These are phyloP conservation scores for Rhizoctonia solani DNA, from an alignment of 1,284 basidiomycete species.

Conservation along the genomic window DNA sequence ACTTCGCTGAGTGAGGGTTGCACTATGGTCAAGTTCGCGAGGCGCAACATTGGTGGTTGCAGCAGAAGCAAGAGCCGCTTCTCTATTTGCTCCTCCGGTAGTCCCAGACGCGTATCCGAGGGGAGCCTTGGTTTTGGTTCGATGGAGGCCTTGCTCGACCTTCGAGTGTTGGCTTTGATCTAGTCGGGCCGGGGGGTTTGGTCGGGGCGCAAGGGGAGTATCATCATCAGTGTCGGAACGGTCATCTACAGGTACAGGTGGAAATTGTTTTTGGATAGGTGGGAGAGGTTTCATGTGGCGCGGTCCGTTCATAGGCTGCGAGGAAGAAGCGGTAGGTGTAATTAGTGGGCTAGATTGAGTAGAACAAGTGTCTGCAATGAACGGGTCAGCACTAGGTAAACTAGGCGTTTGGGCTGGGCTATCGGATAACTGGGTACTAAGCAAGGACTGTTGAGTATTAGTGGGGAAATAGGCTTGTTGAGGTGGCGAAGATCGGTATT, in stretches of 20 bases:
- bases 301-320: background rate
- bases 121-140: background rate
- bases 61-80: too few species aligned
- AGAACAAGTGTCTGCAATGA: too few species aligned
- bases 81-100: background rate
- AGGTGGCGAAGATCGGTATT: slow-evolving; percentile 20
- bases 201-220: slow-evolving; percentile 18
- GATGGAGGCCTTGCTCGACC: background rate
- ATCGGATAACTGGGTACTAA: background rate
- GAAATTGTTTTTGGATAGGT: slow-evolving; percentile 24
- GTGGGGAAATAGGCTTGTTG: background rate
- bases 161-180: background rate
- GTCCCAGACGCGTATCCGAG: background rate
- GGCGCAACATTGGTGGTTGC: background rate
- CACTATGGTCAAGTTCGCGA: background rate
- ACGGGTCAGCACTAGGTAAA: slow-evolving; percentile 1
- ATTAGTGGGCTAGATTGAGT: too few species aligned
- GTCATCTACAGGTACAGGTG: slow-evolving; percentile 20
- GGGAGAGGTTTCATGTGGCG: slow-evolving; percentile 29
- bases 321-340: background rate
- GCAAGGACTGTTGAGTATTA: background rate
- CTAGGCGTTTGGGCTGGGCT: background rate
- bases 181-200: too few species aligned
- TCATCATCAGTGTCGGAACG: slow-evolving; percentile 26
- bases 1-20: slow-evolving; percentile 14